phyloP scores from a whole-genome alignment of 1,284 basidiomycete species.

The Leccinum solheimii region DNA sequence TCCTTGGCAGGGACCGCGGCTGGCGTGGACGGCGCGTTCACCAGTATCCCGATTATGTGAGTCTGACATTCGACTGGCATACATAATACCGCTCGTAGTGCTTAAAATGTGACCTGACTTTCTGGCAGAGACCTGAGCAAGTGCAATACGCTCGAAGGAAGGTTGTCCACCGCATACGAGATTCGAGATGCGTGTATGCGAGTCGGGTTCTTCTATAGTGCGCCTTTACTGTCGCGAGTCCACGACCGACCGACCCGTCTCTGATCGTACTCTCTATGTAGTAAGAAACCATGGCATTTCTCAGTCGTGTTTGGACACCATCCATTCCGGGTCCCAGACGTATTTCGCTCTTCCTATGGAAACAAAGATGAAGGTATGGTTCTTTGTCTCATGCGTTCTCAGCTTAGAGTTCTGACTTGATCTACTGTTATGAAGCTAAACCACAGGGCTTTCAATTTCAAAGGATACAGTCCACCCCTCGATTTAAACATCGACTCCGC shows the following conservation, averaged over 20 bases:
- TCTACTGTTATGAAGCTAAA: constrained; percentile 73
- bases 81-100: neutral
- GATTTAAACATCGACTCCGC: constrained; percentile 64
- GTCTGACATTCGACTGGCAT: neutral
- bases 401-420: neutral
- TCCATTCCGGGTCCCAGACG: constrained; percentile 54
- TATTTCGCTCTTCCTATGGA: constrained; percentile 67
- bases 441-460: constrained; percentile 70
- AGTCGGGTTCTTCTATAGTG: constrained; percentile 37
- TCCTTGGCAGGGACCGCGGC: neutral
- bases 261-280: neutral
- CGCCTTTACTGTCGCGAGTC: neutral
- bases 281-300: constrained; percentile 80
- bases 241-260: neutral
- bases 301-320: constrained; percentile 47
- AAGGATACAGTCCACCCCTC: constrained; percentile 74
- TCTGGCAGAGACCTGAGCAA: constrained; percentile 25
- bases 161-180: constrained; percentile 22
- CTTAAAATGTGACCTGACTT: neutral
- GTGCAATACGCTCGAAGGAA: constrained; percentile 23
- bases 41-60: neutral
- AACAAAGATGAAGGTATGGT: constrained; percentile 61
- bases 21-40: neutral
- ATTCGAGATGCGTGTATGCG: constrained; percentile 34
- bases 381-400: neutral